These are phyloP conservation scores for Kentomonas sorsogonicus DNA, from an alignment of 208 protist species.

Conservation along the genomic window DNA sequence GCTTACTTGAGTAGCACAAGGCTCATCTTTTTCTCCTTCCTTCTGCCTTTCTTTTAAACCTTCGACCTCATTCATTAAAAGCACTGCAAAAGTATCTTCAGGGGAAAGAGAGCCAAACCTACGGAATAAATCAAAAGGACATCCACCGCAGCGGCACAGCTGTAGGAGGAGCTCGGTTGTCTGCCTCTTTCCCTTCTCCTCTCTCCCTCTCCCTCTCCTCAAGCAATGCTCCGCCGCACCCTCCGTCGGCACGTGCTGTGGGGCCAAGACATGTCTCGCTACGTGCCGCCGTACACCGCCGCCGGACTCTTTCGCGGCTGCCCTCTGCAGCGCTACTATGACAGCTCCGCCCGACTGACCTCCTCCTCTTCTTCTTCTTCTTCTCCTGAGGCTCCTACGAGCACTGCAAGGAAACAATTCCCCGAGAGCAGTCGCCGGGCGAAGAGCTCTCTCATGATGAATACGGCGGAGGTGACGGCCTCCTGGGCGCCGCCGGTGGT, in stretches of 20 bases:
- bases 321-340: slow-evolving; percentile 11
- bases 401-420: not conserved
- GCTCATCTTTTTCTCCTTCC: slow-evolving; percentile 1
- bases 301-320: slow-evolving; percentile 10
- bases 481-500: slow-evolving; percentile 7
- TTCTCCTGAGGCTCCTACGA: not conserved
- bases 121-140: too few species aligned
- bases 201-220: not conserved
- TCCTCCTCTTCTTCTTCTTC: not conserved
- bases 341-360: not conserved
- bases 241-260: slow-evolving; percentile 11
- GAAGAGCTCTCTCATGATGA: not conserved
- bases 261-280: slow-evolving; percentile 8
- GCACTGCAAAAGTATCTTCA: too few species aligned
- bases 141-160: too few species aligned
- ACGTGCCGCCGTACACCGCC: slow-evolving; percentile 6
- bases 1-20: not conserved
- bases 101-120: too few species aligned
- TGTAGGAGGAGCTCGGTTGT: too few species aligned
- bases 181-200: too few species aligned
- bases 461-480: not conserved
- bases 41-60: too few species aligned
- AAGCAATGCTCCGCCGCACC: not conserved
- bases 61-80: too few species aligned
- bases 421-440: too few species aligned